Evolutionary conservation across 1,284 basidiomycete species (phyloP), one percentile per base, ranked within the genome.

Genomic region (Coniferiporia weirii): DNA sequence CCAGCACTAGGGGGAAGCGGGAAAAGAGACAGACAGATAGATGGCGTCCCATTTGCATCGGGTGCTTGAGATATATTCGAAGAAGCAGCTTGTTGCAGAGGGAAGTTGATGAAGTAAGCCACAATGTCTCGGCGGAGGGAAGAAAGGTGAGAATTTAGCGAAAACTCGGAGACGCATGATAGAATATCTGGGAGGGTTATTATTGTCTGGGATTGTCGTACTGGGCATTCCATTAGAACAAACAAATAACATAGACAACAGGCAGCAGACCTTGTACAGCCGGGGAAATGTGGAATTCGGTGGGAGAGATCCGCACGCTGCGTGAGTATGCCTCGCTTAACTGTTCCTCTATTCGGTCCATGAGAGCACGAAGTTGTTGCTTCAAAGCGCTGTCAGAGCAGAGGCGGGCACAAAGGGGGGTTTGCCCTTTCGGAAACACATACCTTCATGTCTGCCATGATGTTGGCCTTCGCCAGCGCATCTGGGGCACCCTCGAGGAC

Each of bases 331-430:
- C 86, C 55, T 89, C 83, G 62, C 77, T 80, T 17, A 92, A 74
- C 64, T 89, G 84, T 61, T 91, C 89, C 66, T 89, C 84, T 4
- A 81, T 71, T 35, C 80, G 79, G 59, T 86, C 82, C 63, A 76
- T 78, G 8, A 80, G 71, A 1, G 80, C 78, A 57, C 77, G 76
- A 61, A 82, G 78, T 64, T 75, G 80, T 53, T 74, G 75, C 87
- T 90, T 64, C 10, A 13, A 35, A 19, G 27, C 2, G 27, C 27
- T 27, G 5, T 27, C 5, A 27, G 27, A 27, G 27, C 2, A 27
- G 49, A 20, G 57, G 43, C 54, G 51, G 22, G 1, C 7, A 17
- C 6, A 56, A 51, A 55, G 57, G 60, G 58, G 64, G 54, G 22
- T 52, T 40, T 7, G 38, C 38, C 38, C 22, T 38, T 34, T 38